Evolutionary conservation across 108 stramenopile species (phyloP).

Genomic region (Mediolabrus comicus): DNA sequence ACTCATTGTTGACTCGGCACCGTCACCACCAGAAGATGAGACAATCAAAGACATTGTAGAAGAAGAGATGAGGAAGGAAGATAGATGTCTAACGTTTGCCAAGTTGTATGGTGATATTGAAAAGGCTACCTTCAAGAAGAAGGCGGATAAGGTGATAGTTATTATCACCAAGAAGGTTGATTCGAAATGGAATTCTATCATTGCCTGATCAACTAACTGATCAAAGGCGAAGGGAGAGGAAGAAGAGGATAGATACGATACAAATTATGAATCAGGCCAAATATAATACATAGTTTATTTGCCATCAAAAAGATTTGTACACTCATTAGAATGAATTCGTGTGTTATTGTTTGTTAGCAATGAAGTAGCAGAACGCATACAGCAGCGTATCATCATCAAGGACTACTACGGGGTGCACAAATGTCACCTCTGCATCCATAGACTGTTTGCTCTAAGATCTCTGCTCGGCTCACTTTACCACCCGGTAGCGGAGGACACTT

Average conservation of each 20-base stretch:
- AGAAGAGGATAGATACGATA: not conserved
- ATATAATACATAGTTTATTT: not conserved
- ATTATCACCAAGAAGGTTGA: constrained; percentile 59
- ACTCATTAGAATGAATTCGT: constrained; percentile 1
- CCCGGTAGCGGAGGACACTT: constrained; percentile 73
- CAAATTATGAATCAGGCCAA: not conserved
- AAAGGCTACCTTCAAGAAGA: constrained; percentile 57
- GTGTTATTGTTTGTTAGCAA: not conserved
- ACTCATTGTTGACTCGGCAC: not conserved
- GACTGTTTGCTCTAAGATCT: constrained; percentile 67
- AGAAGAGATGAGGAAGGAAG: constrained; percentile 34
- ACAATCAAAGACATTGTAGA: not conserved
- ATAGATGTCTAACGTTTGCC: constrained; percentile 56
- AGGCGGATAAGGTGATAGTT: constrained; percentile 65
- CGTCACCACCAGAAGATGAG: not conserved
- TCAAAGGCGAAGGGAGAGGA: not conserved
- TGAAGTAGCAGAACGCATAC: not conserved
- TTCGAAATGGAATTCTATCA: constrained; percentile 59
- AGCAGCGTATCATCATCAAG: not conserved
- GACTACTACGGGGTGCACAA: constrained; percentile 56
- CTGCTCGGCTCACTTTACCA: constrained; percentile 64
- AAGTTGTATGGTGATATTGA: constrained; percentile 65
- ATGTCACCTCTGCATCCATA: constrained; percentile 65
- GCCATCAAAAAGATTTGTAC: not conserved
- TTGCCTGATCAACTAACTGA: constrained; percentile 29